phyloP scores from a whole-genome alignment of 345 rosid genomes.

The Lepidium didymum region DNA sequence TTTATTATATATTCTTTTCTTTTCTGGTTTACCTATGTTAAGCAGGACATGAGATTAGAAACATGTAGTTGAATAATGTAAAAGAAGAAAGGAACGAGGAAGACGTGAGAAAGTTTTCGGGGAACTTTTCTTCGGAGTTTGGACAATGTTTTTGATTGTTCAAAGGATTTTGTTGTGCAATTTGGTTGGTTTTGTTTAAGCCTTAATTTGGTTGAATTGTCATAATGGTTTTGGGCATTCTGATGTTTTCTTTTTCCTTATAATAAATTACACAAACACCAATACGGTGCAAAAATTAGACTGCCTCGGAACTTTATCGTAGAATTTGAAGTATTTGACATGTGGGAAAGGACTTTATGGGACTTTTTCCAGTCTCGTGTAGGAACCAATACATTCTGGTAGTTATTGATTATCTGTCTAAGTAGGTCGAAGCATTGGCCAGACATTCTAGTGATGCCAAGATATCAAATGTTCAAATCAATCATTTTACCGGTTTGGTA shows the following conservation, averaged over 20 bases:
- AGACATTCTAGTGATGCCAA: too few species aligned
- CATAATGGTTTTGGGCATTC: background rate
- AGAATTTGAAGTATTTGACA: too few species aligned
- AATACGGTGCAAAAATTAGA: too few species aligned
- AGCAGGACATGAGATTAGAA: background rate
- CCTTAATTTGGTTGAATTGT: background rate
- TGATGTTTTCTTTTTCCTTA: background rate
- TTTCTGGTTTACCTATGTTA: background rate
- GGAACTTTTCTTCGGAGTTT: background rate
- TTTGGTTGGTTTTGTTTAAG: background rate
- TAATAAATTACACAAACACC: background rate
- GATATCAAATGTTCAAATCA: too few species aligned
- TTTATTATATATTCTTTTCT: background rate
- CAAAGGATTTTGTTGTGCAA: background rate
- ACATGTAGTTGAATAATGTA: conserved; percentile 6
- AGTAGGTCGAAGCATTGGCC: too few species aligned
- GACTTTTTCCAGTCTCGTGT: too few species aligned
- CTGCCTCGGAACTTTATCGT: too few species aligned
- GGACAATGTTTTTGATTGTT: background rate
- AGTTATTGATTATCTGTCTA: too few species aligned
- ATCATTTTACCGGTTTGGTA: too few species aligned
- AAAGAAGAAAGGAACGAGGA: background rate
- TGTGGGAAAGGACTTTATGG: too few species aligned
- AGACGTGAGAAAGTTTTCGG: background rate
- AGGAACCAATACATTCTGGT: too few species aligned